Evolutionary conservation across 768 basidiomycete species (phyloP).

Genomic region (Mycena sanguinolenta): DNA sequence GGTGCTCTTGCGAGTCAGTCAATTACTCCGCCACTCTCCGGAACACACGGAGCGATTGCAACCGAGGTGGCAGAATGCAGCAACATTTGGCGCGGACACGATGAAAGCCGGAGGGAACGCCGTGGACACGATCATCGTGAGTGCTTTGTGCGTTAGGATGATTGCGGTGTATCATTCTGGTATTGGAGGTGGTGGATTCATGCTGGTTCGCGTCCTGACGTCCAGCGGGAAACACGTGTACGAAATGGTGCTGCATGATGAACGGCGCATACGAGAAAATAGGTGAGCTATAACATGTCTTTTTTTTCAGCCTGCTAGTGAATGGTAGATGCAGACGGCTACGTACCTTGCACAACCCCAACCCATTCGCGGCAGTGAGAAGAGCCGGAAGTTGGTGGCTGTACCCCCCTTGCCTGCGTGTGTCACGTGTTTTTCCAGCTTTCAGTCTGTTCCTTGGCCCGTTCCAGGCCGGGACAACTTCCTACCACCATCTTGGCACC

Average conservation of each 20-base stretch:
- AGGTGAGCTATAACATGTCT: no score
- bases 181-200: constrained; percentile 42
- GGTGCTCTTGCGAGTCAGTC: not conserved
- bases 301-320: no score
- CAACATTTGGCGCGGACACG: constrained; percentile 56
- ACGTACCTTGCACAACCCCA: no score
- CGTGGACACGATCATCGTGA: constrained; percentile 60
- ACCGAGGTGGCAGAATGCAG: constrained; percentile 48
- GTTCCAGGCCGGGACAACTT: no score
- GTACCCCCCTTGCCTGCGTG: no score
- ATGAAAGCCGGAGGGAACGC: constrained; percentile 60
- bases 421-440: no score
- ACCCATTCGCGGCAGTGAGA: no score
- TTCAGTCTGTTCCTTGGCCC: no score
- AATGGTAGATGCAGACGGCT: no score
- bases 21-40: constrained; percentile 17
- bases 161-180: constrained; percentile 57
- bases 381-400: no score
- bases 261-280: no score
- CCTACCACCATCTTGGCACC: no score
- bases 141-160: constrained; percentile 53
- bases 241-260: constrained; percentile 32
- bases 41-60: constrained; percentile 35
- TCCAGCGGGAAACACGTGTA: constrained; percentile 19
- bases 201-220: constrained; percentile 32